phyloP scores from a whole-genome alignment of 441 rosid genomes.

The Corymbia calophylla region DNA sequence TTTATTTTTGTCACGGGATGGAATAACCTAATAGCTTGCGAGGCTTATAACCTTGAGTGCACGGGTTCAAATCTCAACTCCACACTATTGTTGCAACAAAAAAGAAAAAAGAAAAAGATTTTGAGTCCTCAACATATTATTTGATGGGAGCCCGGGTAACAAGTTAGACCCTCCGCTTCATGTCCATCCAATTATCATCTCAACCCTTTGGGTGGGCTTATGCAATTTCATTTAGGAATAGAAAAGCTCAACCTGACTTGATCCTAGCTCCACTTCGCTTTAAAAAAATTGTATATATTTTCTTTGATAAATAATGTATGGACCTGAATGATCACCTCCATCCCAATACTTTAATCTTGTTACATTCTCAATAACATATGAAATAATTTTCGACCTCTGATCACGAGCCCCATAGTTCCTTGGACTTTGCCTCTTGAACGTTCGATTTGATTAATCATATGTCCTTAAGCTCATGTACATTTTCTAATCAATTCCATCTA shows the following conservation, averaged over 20 bases:
- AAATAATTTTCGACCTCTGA: background rate
- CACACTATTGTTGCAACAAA: background rate
- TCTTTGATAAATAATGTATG: background rate
- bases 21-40: background rate
- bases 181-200: background rate
- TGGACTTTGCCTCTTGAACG: background rate
- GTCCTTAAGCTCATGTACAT: background rate
- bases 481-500: background rate
- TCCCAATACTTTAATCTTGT: background rate
- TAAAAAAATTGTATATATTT: background rate
- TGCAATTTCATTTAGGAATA: background rate
- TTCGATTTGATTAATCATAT: too few relatives aligned
- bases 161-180: background rate
- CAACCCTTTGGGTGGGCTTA: background rate
- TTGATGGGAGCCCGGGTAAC: background rate
- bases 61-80: background rate
- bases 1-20: background rate
- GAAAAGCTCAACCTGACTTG: background rate
- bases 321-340: background rate
- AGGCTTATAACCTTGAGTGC: too few relatives aligned
- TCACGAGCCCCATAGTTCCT: background rate
- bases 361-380: background rate
- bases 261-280: background rate
- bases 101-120: background rate
- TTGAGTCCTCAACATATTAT: background rate